Conservation (phyloP, 306 rosid species). For the Leucaena leucocephala region DNA sequence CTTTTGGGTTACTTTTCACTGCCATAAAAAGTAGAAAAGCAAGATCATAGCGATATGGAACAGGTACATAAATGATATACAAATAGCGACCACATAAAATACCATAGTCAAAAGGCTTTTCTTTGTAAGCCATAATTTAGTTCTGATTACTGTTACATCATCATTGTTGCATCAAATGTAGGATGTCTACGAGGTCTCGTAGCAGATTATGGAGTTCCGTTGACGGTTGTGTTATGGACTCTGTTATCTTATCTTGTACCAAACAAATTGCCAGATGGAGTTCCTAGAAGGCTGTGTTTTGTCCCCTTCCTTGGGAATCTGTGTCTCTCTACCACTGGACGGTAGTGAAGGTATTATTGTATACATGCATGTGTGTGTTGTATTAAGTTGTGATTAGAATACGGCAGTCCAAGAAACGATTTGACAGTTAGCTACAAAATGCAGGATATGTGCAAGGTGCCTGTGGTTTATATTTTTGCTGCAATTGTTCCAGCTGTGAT, state of each 20-base stretch:
- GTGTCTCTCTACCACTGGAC: slow-evolving; percentile 81
- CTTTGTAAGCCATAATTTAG: slow-evolving; percentile 20
- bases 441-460: slow-evolving; percentile 85
- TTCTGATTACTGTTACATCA: slow-evolving; percentile 25
- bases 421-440: slow-evolving; percentile 34
- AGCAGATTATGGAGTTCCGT: slow-evolving; percentile 89
- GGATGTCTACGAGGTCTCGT: slow-evolving; percentile 70
- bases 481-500: slow-evolving; percentile 84
- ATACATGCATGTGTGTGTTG: not conserved
- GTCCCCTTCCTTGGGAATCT: slow-evolving; percentile 85
- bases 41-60: slow-evolving; percentile 84
- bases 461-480: slow-evolving; percentile 57
- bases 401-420: slow-evolving; percentile 8
- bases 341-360: slow-evolving; percentile 57
- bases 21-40: slow-evolving; percentile 80
- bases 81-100: slow-evolving; percentile 9
- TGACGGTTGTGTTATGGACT: slow-evolving; percentile 83
- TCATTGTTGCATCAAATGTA: slow-evolving; percentile 40
- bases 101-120: slow-evolving; percentile 1
- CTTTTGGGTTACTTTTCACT: slow-evolving; percentile 64
- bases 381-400: not conserved
- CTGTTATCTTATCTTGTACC: slow-evolving; percentile 67
- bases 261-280: slow-evolving; percentile 54
- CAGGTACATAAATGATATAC: slow-evolving; percentile 58
- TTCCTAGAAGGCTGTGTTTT: slow-evolving; percentile 80